Evolutionary conservation across 441 rosid genomes (phyloP).

Genomic region (Populus hybrid): DNA sequence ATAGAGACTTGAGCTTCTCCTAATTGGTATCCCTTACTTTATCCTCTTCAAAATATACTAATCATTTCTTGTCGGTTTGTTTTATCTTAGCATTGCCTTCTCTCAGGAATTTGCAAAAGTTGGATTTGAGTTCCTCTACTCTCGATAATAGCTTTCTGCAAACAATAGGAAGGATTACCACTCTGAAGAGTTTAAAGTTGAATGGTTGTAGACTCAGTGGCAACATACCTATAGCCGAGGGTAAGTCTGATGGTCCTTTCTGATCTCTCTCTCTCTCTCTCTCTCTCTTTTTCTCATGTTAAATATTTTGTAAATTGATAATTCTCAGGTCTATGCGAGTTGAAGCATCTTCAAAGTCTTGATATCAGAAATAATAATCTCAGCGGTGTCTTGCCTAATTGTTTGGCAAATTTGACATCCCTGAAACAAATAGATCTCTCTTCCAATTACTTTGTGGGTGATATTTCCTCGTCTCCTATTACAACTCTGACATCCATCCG

Average conservation of each 20-base stretch:
- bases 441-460: conserved; percentile 13
- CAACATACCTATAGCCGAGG: not conserved
- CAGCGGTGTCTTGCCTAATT: conserved; percentile 2
- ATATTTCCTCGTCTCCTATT: conserved; percentile 12
- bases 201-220: not conserved
- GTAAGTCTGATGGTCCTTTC: not conserved
- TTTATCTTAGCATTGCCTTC: too few species aligned
- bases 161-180: not conserved
- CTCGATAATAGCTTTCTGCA: not conserved
- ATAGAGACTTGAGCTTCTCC: too few species aligned
- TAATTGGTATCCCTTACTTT: too few species aligned
- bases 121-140: too few species aligned
- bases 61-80: too few species aligned
- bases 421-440: conserved; percentile 12
- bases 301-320: not conserved
- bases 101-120: too few species aligned
- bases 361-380: not conserved
- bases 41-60: too few species aligned
- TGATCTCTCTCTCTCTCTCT: too few species aligned
- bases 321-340: conserved; percentile 19
- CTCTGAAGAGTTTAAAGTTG: not conserved
- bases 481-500: conserved; percentile 8
- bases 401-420: conserved; percentile 24
- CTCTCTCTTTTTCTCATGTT: not conserved
- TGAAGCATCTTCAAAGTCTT: conserved; percentile 6